Evolutionary conservation across 2,329 filamentous ascomycete species (phyloP), one percentile per base, ranked within the genome.

Genomic region (Colletotrichum graminicola): DNA sequence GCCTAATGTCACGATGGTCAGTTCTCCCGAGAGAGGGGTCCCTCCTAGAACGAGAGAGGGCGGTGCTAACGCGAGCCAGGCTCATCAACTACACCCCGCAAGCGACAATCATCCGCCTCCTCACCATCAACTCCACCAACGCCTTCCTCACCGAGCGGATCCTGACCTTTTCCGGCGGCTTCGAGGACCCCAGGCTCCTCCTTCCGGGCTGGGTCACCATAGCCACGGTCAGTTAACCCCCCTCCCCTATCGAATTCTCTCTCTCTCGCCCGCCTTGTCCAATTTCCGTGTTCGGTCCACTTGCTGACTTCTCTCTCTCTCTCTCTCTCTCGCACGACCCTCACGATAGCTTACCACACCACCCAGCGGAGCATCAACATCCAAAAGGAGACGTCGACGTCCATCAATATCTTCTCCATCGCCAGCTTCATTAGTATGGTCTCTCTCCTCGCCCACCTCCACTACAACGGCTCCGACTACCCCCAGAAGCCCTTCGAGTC

Each of bases 31-130:
- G 55, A n/a, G 23, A 3, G 21, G 1, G n/a, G 26, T 29, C 18
- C 41, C 65, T 16, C 59, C 52, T n/a, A n/a, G 54, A 43, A 18
- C 8, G 10, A n/a, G n/a, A 23, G 45, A 3, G 62, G 36, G 26
- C 34, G 16, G 41, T 21, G 36, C 73, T 73, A 45, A 75, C 65
- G 63, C 23, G 21, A 36, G 6, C 69, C 69, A 93, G 92, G 93
- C 91, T 96, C 76, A 87, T 95, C 75, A 92, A 94, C 80, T 96
- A 95, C 82, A 94, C 93, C 18, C 93, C 93, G 2, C 89, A 90
- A 79, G 93, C 93, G 61, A 94, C 94, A 57, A 89, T 95, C 73
- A 91, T 96, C 69, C 93, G 93, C 61, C 90, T 96, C 55, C 85
- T 94, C 62, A 92, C 92, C 71, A 92, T 92, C 73, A 93, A 91